These are phyloP conservation scores for Claviceps sorghi DNA, from an alignment of 2,329 filamentous ascomycete genomes.

Conservation along the genomic window DNA sequence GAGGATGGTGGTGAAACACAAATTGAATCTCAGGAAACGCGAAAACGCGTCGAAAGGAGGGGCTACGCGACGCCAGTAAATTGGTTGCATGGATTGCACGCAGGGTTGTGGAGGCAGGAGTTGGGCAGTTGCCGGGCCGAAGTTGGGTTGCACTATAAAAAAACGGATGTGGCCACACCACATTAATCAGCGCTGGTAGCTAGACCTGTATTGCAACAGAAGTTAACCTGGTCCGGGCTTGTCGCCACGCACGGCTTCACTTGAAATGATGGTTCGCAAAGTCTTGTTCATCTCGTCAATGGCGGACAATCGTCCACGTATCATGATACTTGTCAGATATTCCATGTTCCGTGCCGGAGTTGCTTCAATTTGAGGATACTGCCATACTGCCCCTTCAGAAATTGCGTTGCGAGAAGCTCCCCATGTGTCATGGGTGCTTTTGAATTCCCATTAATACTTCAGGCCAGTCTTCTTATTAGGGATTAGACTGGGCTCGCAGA, in stretches of 20 bases:
- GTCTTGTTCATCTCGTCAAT: background rate
- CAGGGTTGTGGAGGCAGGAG: background rate
- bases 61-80: slow-evolving; percentile 21
- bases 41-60: slow-evolving; percentile 17
- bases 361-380: background rate
- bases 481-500: background rate
- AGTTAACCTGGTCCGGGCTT: too few relatives aligned
- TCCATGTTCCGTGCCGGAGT: background rate
- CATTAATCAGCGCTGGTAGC: too few relatives aligned
- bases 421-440: background rate
- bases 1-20: background rate
- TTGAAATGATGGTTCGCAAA: background rate
- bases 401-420: background rate
- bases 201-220: too few relatives aligned
- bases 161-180: too few relatives aligned
- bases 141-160: too few relatives aligned
- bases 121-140: background rate
- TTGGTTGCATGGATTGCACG: slow-evolving; percentile 20
- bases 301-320: background rate
- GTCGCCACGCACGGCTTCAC: background rate
- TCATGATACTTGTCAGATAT: background rate
- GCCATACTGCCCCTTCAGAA: background rate
- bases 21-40: background rate
- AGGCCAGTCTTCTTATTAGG: background rate
- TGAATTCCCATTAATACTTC: background rate